Percentiles rank a stretch among this genome's conserved stretches.
These are phyloP conservation scores for Arabidopsis thaliana DNA, from an alignment of 345 rosid species.

Conservation along the genomic window TAIR10.1 NC_003070.9:407501-408000, in stretches of 20 bases:
- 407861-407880: conserved; percentile 22
- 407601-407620: conserved; percentile 21
- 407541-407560: conserved; percentile 72
- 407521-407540: conserved; percentile 79
- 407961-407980: conserved; percentile 5
- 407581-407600: conserved; percentile 15
- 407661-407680: conserved; percentile 19
- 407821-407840: conserved; percentile 51
- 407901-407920: conserved; percentile 17
- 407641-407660: conserved; percentile 10
- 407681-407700: neutral
- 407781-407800: conserved; percentile 96
- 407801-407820: conserved; percentile 80
- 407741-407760: conserved; percentile 78
- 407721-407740: conserved; percentile 54
- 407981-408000: conserved; percentile 7
- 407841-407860: conserved; percentile 3
- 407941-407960: conserved; percentile 11
- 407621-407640: conserved; percentile 17
- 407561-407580: conserved; percentile 17
- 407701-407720: conserved; percentile 42
- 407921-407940: conserved; percentile 22
- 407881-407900: conserved; percentile 15
- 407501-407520: conserved; percentile 87
- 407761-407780: conserved; percentile 92